phyloP scores from a whole-genome alignment of 257 asterid species.

The Jacaranda mimosifolia region DNA sequence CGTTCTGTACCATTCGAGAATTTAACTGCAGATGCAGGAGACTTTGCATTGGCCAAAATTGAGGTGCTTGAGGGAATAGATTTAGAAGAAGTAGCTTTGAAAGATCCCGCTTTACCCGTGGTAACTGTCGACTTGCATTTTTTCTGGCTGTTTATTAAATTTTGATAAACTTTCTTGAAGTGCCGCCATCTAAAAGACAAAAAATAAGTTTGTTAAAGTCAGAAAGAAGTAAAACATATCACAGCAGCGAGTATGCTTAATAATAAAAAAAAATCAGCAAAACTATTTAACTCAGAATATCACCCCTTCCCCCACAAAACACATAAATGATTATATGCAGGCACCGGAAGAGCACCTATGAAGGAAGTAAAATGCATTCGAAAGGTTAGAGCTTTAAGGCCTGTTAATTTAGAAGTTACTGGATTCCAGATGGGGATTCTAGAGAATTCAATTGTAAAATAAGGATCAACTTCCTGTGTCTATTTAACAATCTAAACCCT shows the following conservation, averaged over 20 bases:
- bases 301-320: conserved; percentile 3
- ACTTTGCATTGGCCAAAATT: conserved; percentile 51
- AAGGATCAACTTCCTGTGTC: not conserved
- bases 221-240: not conserved
- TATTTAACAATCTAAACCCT: not conserved
- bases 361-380: too few relatives aligned
- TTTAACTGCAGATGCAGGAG: conserved; percentile 67
- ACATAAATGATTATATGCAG: not conserved
- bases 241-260: not conserved
- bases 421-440: not conserved
- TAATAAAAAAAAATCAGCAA: too few relatives aligned
- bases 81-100: conserved; percentile 52
- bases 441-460: not conserved
- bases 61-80: conserved; percentile 42
- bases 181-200: conserved; percentile 55
- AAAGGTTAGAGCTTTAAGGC: not conserved
- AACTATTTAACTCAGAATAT: not conserved
- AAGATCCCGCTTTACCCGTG: conserved; percentile 55
- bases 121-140: conserved; percentile 57
- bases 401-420: not conserved
- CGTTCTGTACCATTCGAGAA: conserved; percentile 87
- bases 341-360: not conserved
- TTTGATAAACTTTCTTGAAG: conserved; percentile 59
- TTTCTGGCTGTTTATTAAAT: conserved; percentile 75
- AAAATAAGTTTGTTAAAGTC: not conserved